Base-by-base conservation (phyloP, 73 alveolate species). In the Paramecium biaurelia region DNA sequence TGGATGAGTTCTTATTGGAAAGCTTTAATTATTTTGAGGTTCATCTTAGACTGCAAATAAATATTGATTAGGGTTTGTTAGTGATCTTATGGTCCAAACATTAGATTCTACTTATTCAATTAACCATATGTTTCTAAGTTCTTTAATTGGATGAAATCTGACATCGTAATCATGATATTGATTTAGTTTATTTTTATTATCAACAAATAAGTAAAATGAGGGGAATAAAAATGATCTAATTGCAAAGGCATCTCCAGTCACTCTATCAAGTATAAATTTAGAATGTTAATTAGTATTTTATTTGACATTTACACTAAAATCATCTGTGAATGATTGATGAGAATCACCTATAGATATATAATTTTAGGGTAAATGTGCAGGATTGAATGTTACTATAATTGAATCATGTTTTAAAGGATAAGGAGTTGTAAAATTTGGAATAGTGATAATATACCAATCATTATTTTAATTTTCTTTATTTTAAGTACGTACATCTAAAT, bases 1-100 rank as follows among this genome's bases (percentile, higher is more conserved):
- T 30, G 92, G 86, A 35, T 57, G 92, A 26, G 86, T 28, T 85
- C 92, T 85, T 23, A 85, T 74, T 57, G 72, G 85, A 58, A 85
- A 85, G 49, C 43, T 70, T 24, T 53, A 23, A 7, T 85, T n/a
- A 47, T 49, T 43, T 56, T 30, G 21, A 3, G 70, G 18, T 57
- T 72, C 92, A 56, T 85, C 92, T 35, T 85, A 21, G 34, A 72
- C 85, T 32, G 53, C 86, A 32, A 85, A 85, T 47, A 85, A 37
- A 53, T 8, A 56, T 85, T 72, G 41, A 72, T 72, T 72, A 35
- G 56, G 58, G 38, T 72, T 72, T 14, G 86, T 72, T 38, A 35
- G 2, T 12, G 86, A 72, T 72, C 67, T 35, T 3, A 72, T 72
- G 2, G 67, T 72, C 56, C 58, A 70, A 53, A 38, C 2, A 38